These are phyloP conservation scores for Talaromyces sp. DNA, from an alignment of 2,329 filamentous ascomycete species.

Conservation along the genomic window DNA sequence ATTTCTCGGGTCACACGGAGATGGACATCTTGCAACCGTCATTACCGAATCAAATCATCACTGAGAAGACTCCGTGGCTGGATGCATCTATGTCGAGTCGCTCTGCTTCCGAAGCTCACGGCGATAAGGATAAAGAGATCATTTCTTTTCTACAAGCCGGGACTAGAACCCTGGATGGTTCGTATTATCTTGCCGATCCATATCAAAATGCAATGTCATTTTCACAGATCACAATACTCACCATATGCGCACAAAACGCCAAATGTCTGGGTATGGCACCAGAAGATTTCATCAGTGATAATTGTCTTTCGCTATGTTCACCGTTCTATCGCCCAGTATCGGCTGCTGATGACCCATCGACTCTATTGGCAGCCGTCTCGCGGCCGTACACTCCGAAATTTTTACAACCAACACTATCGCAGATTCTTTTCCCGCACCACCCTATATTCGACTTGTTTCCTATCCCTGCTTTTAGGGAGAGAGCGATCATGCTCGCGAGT, in stretches of 20 bases:
- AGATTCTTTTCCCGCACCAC: slow-evolving; percentile 18
- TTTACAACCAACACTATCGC: slow-evolving; percentile 16
- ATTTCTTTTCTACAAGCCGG: background rate
- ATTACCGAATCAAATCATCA: background rate
- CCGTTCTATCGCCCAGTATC: slow-evolving; percentile 12
- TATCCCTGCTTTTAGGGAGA: slow-evolving; percentile 13
- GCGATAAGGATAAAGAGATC: background rate
- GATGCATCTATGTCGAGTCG: background rate
- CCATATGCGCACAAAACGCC: slow-evolving; percentile 11
- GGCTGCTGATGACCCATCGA: slow-evolving; percentile 9
- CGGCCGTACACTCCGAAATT: slow-evolving; percentile 14
- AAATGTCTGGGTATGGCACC: slow-evolving; percentile 2
- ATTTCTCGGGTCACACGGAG: background rate
- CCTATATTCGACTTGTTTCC: slow-evolving; percentile 17
- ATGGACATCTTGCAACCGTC: background rate
- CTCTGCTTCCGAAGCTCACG: background rate
- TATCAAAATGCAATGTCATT: slow-evolving; percentile 2
- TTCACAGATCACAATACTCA: slow-evolving; percentile 5
- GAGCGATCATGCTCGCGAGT: slow-evolving; percentile 13
- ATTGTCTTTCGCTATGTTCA: slow-evolving; percentile 12
- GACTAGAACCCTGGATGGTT: background rate
- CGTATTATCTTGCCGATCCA: slow-evolving; percentile 7
- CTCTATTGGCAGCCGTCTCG: slow-evolving; percentile 5
- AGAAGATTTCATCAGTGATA: background rate
- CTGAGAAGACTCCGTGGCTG: background rate